Base-by-base conservation (phyloP, 1,284 basidiomycete genomes). In the Pholiota adiposa region DNA sequence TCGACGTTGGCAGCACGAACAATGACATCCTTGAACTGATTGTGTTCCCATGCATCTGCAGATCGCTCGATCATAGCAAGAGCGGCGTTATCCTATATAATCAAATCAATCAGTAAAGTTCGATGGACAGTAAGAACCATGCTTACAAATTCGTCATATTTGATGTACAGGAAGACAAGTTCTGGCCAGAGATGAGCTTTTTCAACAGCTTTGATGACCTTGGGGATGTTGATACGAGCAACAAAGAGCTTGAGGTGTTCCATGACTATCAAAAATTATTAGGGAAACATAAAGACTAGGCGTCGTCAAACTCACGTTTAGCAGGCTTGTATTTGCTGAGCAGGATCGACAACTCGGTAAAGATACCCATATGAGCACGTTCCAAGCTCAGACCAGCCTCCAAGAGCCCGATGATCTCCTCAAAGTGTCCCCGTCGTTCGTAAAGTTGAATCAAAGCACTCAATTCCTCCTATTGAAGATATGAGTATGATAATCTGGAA, bases 181-280 rank as follows among this genome's bases (percentile, higher is more conserved):
- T 99, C 97, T n/a, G 95, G 90, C 97, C 97, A 99, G 57, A 99
- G 87, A 69, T 99, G 97, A n/a, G 94, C 95, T 70, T 92, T 92
- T 77, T 98, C 95, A 5, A 95, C 87, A 11, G 94, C 94, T 77
- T 91, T 93, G 81, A 99, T 96, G 70, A 98, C 95, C 84, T 92
- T 90, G 51, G 93, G 90, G 67, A 98, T 96, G 77, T 98, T 99
- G 83, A 97, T 96, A 60, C 97, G 92, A 51, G 95, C 92, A 70
- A 97, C 97, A 78, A 98, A 99, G 50, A 98, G 85, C 77, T 97
- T 98, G 65, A 99, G 84, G 78, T 99, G 96, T 73, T 99, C 97
- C 97, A 99, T 98, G 62, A 99, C 91, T 90, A 54, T 3, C 12
- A 9, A 25, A n/a, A 58, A 21, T 25, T 25, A 59, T 51, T 43